Evolutionary conservation across 768 basidiomycete species (phyloP), one percentile per base, ranked within the genome.

Genomic region (Xerocomus potaroensis): DNA sequence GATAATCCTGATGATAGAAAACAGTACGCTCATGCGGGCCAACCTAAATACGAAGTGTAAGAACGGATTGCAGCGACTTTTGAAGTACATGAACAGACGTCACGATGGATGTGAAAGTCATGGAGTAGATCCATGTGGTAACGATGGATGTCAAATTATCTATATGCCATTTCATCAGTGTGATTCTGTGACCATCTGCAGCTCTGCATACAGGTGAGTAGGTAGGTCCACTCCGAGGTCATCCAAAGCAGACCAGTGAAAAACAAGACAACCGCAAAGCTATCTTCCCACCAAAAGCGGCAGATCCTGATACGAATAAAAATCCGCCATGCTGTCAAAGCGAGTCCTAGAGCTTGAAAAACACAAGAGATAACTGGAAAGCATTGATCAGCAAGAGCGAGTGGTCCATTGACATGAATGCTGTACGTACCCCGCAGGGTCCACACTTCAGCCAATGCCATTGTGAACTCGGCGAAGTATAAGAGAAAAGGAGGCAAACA

Each of bases 281-380:
- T 51, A 37, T 58, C 57, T 41, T 58, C 57, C 54, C 48, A 55
- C 55, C 55, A 56, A 27, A 56, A 56, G 15, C 55, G 54, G 22
- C 22, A 21, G 14, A 45, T 55, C 34, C 24, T 47, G 34, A 58
- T 27, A 21, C 57, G 57, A 27, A 58, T 45, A 15, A 45, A 58
- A 22, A 58, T 49, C 24, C 57, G 42, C 50, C 54, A 59, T 8
- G 40, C 49, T 3, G 57, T 59, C 32, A 59, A 32, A 5, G 48
- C 3, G 16, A 57, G 45, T 6, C 55, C 56, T 7, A 53, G 18
- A 12, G n/a, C 45, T 16, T 57, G 48, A 40, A 57, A 45, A 15
- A 53, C 43, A 9, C 38, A 42, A 18, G 47, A 26, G 19, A 14
- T 15, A 29, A 57, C 56, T 57, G 38, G 38, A 15, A 18, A 18